Conservation (phyloP, 1,284 basidiomycete species). For the Trametes versicolor region DNA sequence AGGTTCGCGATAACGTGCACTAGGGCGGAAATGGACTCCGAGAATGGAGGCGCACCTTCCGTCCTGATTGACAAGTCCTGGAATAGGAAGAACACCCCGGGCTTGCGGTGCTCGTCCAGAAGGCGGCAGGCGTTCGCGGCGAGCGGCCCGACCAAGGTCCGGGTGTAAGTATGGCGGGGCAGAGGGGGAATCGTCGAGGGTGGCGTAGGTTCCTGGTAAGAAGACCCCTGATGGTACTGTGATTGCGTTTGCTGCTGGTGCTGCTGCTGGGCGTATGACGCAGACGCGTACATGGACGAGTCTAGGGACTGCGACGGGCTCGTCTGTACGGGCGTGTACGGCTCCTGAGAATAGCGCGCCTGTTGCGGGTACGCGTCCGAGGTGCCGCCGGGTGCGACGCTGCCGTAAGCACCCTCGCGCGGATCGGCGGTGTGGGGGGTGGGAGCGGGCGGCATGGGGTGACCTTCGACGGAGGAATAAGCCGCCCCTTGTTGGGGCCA, state of each 20-base stretch:
- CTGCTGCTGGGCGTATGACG: slow-evolving; percentile 47
- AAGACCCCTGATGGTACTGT: slow-evolving; percentile 40
- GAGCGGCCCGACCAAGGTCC: slow-evolving; percentile 89
- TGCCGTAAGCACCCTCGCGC: slow-evolving; percentile 39
- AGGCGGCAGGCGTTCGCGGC: slow-evolving; percentile 86
- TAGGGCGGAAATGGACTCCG: slow-evolving; percentile 31
- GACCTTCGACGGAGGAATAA: slow-evolving; percentile 45
- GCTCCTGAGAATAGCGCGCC: slow-evolving; percentile 46
- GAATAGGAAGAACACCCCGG: slow-evolving; percentile 90
- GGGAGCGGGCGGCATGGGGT: slow-evolving; percentile 35
- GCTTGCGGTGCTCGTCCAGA: slow-evolving; percentile 82
- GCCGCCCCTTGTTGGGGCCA: slow-evolving; percentile 50
- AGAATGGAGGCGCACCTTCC: slow-evolving; percentile 63
- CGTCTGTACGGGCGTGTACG: slow-evolving; percentile 41
- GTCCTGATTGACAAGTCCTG: slow-evolving; percentile 90
- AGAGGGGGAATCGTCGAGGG: slow-evolving; percentile 53
- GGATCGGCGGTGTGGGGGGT: slow-evolving; percentile 37
- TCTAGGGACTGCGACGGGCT: slow-evolving; percentile 41
- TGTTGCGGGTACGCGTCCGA: slow-evolving; percentile 39
- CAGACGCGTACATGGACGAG: slow-evolving; percentile 48
- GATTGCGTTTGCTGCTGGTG: slow-evolving; percentile 43
- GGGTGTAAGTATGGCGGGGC: slow-evolving; percentile 77
- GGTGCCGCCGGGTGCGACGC: slow-evolving; percentile 41
- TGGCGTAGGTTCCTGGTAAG: slow-evolving; percentile 46
- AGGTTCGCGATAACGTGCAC: slow-evolving; percentile 35